These are phyloP conservation scores for Sarocladium brachiariae DNA, from an alignment of 2,329 filamentous ascomycete species.

Conservation along the genomic window DNA sequence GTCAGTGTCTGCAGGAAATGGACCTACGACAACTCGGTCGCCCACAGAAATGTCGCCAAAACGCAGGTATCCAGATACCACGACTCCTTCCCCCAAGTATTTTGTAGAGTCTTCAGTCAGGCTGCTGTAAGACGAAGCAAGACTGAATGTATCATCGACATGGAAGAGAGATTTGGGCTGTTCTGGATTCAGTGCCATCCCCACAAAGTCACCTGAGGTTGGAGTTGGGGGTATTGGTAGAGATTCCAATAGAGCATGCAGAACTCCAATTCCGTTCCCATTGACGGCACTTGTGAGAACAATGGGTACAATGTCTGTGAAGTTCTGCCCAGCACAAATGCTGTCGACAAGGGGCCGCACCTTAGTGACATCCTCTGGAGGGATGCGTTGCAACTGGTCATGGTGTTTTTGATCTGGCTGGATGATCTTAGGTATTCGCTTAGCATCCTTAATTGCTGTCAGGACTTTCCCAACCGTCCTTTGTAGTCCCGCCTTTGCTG, in stretches of 20 bases:
- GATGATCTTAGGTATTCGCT: constrained; percentile 70
- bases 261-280: constrained; percentile 70
- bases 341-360: constrained; percentile 48
- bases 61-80: constrained; percentile 80
- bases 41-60: constrained; percentile 72
- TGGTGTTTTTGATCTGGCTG: constrained; percentile 42
- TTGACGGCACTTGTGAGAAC: constrained; percentile 81
- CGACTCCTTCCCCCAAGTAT: constrained; percentile 48
- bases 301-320: constrained; percentile 64
- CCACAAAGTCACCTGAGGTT: constrained; percentile 47
- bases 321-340: constrained; percentile 36
- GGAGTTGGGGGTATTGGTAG: constrained; percentile 61
- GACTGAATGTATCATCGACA: constrained; percentile 81
- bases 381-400: constrained; percentile 50
- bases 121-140: constrained; percentile 51
- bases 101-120: constrained; percentile 13
- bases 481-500: constrained; percentile 64
- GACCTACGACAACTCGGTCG: constrained; percentile 71
- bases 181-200: constrained; percentile 49
- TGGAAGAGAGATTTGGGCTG: constrained; percentile 68
- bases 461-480: constrained; percentile 67
- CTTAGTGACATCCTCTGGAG: constrained; percentile 48
- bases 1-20: constrained; percentile 57
- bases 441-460: constrained; percentile 67
- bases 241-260: constrained; percentile 74